Conservation (phyloP, 1,284 basidiomycete genomes). For the Puccinia horiana region DNA sequence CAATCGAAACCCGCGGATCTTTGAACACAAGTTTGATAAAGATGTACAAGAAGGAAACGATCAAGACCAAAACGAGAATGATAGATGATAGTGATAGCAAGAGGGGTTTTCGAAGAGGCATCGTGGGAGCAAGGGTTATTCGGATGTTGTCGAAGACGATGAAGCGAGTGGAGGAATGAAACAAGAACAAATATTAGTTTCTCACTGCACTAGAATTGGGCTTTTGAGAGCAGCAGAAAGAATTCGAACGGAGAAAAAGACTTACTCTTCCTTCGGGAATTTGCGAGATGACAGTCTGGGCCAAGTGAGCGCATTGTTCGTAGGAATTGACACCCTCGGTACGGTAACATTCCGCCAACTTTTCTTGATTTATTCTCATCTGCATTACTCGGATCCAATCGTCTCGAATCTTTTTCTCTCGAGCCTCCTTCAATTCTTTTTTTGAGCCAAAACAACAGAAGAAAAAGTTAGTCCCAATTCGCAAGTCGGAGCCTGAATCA, state of each 20-base stretch:
- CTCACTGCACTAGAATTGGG: neutral
- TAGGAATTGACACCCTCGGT: conserved; percentile 50
- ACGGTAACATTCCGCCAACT: conserved; percentile 48
- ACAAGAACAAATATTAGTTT: neutral
- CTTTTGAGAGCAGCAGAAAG: neutral
- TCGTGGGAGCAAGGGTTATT: neutral
- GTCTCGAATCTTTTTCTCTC: conserved; percentile 41
- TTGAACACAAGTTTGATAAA: neutral
- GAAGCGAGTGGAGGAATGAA: neutral
- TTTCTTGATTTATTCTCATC: conserved; percentile 41
- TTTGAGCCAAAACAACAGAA: neutral
- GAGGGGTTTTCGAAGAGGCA: neutral
- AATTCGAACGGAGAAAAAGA: neutral
- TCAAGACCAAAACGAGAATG: neutral
- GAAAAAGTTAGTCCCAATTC: neutral
- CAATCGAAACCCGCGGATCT: neutral
- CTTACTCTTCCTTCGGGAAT: conserved; percentile 47
- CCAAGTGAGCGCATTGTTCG: conserved; percentile 49
- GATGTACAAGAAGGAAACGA: neutral
- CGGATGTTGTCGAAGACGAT: neutral
- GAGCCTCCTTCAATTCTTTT: conserved; percentile 39
- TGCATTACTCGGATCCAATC: conserved; percentile 50
- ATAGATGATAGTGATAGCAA: neutral
- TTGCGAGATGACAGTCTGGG: conserved; percentile 45
- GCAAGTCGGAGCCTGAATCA: neutral